Conservation (phyloP, 768 basidiomycete species). For the Termitomyces sp. region DNA sequence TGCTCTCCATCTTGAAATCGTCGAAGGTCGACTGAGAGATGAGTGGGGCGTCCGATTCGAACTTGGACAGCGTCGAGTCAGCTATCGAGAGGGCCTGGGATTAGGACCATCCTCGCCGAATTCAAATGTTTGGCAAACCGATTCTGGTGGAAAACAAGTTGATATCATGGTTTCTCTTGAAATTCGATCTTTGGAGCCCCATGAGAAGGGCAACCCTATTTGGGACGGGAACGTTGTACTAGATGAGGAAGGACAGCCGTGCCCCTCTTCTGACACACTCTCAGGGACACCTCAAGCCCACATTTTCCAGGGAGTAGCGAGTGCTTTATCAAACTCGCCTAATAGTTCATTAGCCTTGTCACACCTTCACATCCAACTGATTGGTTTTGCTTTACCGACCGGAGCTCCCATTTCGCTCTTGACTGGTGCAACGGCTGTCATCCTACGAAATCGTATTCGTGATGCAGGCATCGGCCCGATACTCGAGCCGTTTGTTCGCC, state of each 20-base stretch:
- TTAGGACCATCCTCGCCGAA: constrained; percentile 20
- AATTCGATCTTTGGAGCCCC: constrained; percentile 46
- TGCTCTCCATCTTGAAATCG: constrained; percentile 83
- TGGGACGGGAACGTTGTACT: constrained; percentile 81
- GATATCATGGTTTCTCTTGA: constrained; percentile 48
- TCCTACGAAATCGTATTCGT: constrained; percentile 56
- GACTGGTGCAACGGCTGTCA: constrained; percentile 56
- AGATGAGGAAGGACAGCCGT: constrained; percentile 41
- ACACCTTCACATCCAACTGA: constrained; percentile 52
- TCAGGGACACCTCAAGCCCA: constrained; percentile 42
- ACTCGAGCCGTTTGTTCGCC: constrained; percentile 70
- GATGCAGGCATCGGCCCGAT: constrained; percentile 65
- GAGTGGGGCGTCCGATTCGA: constrained; percentile 80
- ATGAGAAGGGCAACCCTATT: constrained; percentile 55
- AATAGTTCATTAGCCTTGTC: constrained; percentile 72
- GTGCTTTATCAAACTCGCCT: constrained; percentile 70
- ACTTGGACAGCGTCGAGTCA: constrained; percentile 71
- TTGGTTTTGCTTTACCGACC: constrained; percentile 33
- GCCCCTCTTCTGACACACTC: constrained; percentile 47
- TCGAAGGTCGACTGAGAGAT: constrained; percentile 72
- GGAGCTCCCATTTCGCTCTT: constrained; percentile 46
- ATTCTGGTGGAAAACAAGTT: constrained; percentile 51
- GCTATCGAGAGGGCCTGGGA: constrained; percentile 66
- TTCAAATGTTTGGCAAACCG: constrained; percentile 53
- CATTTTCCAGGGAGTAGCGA: constrained; percentile 65